Percentiles rank a stretch among this genome's conserved stretches.
Evolutionary conservation across 768 basidiomycete species (phyloP).

Genomic region (Lentinus brumalis): DNA sequence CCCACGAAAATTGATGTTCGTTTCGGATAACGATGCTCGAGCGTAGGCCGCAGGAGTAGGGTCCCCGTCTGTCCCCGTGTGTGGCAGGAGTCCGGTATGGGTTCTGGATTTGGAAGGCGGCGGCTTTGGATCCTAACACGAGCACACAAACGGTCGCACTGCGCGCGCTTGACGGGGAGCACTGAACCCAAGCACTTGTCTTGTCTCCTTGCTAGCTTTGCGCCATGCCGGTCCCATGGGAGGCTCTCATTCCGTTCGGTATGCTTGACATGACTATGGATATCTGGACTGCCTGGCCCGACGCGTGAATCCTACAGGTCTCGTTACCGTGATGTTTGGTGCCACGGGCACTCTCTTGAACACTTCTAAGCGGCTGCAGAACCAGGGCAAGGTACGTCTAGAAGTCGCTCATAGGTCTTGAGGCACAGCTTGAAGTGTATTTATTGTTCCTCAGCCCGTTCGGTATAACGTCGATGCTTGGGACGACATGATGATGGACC

Average conservation of each 20-base stretch:
- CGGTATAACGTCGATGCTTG: slow-evolving; percentile 86
- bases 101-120: slow-evolving; percentile 6
- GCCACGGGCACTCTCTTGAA: slow-evolving; percentile 88
- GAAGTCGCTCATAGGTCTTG: neutral
- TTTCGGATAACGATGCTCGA: no score
- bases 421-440: neutral
- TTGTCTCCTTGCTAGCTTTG: slow-evolving; percentile 1
- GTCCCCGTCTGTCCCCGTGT: no score
- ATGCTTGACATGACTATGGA: neutral
- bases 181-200: slow-evolving; percentile 7
- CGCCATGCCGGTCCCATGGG: slow-evolving; percentile 94
- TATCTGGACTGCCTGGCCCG: neutral
- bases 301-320: slow-evolving; percentile 47
- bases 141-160: slow-evolving; percentile 7
- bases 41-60: no score
- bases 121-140: slow-evolving; percentile 15
- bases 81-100: neutral
- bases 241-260: slow-evolving; percentile 97
- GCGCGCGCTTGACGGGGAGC: neutral
- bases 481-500: slow-evolving; percentile 96
- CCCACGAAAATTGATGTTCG: no score
- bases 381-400: slow-evolving; percentile 80
- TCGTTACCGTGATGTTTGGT: slow-evolving; percentile 86
- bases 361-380: slow-evolving; percentile 75
- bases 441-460: slow-evolving; percentile 18